Percentiles rank a stretch among this genome's conserved stretches.
Evolutionary conservation across 768 basidiomycete species (phyloP).

Genomic region (Russula compacta): DNA sequence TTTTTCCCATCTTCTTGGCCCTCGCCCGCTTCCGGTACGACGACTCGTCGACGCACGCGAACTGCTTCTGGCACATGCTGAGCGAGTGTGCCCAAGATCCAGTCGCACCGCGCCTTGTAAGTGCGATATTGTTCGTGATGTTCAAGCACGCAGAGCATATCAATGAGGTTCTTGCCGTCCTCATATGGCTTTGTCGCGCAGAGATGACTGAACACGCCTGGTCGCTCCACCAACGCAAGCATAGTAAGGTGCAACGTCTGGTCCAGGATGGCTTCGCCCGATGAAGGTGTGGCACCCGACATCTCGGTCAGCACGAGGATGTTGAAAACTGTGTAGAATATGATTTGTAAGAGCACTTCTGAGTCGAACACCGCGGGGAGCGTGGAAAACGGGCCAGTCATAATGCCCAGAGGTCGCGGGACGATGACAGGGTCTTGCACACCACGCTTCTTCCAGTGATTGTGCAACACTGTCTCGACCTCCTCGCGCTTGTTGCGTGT

Average conservation of each 20-base stretch:
- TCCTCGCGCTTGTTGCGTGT: constrained; percentile 89
- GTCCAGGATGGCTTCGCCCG: constrained; percentile 85
- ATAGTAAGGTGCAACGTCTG: constrained; percentile 80
- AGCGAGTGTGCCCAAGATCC: constrained; percentile 62
- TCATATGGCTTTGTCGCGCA: constrained; percentile 48
- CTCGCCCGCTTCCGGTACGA: constrained; percentile 30
- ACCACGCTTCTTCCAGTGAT: constrained; percentile 57
- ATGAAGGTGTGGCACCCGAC: constrained; percentile 53
- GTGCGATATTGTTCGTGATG: constrained; percentile 60
- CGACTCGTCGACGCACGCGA: constrained; percentile 36
- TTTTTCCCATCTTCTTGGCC: constrained; percentile 68
- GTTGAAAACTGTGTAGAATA: constrained; percentile 77
- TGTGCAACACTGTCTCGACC: constrained; percentile 68
- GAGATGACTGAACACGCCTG: constrained; percentile 50
- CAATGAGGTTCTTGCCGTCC: constrained; percentile 52
- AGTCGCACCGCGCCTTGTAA: constrained; percentile 61
- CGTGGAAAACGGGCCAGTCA: constrained; percentile 56
- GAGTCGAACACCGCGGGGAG: constrained; percentile 60
- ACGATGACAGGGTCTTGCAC: constrained; percentile 61
- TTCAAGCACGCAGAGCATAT: constrained; percentile 70
- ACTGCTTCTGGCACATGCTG: constrained; percentile 51
- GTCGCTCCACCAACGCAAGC: constrained; percentile 71
- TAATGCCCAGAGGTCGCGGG: constrained; percentile 60
- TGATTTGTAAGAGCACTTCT: constrained; percentile 64
- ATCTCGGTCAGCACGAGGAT: constrained; percentile 57